Base-by-base conservation (phyloP, 441 rosid species). In the Hypseocharis bilobata region DNA sequence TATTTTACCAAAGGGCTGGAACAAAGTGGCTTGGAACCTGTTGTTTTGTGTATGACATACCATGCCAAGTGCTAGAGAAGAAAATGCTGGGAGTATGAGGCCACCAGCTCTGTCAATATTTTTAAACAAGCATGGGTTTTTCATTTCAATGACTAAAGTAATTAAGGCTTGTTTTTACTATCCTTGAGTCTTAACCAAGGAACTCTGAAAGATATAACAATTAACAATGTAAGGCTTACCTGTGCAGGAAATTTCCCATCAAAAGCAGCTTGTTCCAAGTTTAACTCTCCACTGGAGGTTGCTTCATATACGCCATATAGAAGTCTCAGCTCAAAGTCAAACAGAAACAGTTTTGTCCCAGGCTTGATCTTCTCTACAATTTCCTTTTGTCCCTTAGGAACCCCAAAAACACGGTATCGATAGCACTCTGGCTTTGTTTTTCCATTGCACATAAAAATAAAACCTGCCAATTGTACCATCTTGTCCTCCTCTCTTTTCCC, bases 351-450 rank as follows among this genome's bases (percentile, higher is more conserved):
- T 25, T 68, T 74, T 20, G 63, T 40, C 34, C 81, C 76, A 0
- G 65, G 64, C 45, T 71, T 62, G 51, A 77, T 66, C 65, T 77
- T 70, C 69, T 60, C 49, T 4, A 68, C 69, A 23, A 52, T 29
- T 54, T 70, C 73, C 56, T 67, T 7, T 62, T 68, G 38, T 51
- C 73, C 73, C 32, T 20, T 29, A 2, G 81, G 78, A 11, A 77
- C 60, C 16, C 81, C 81, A 0, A 77, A 74, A 65, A 77, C 81
- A 67, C 78, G 81, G 36, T 77, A 68, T 44, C 19, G 64, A 38
- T 51, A 77, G 69, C 78, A 77, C 49, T 74, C 73, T 0, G 71
- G 74, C 59, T 77, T 77, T 11, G 78, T 74, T 60, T 11, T 40
- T 36, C 59, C 66, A 68, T 60, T 77, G 29, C 81, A 68, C 76